These are phyloP conservation scores for Rhodotorula sp. DNA, from an alignment of 1,284 basidiomycete genomes.

Conservation along the genomic window DNA sequence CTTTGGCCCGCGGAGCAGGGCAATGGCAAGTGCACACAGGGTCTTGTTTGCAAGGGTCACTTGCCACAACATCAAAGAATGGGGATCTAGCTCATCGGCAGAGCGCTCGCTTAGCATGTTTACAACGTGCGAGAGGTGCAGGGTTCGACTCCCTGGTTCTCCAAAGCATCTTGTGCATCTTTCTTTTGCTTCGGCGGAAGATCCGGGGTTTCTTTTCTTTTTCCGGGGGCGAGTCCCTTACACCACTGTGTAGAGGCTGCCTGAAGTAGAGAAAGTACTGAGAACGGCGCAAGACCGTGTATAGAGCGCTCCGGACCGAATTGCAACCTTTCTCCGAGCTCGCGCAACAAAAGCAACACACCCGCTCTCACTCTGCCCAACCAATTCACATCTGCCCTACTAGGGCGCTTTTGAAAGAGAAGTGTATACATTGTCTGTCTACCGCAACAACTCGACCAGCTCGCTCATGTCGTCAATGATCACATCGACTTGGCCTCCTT, in stretches of 20 bases:
- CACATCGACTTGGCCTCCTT: slow-evolving; percentile 30
- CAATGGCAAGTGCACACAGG: not conserved
- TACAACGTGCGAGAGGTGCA: not conserved
- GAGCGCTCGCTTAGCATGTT: slow-evolving; percentile 4
- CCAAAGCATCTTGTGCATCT: not conserved
- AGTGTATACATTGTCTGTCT: not conserved
- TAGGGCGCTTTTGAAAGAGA: too few species aligned
- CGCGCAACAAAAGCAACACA: not conserved
- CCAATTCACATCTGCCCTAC: too few species aligned
- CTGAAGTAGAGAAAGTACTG: too few species aligned
- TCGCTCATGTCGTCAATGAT: slow-evolving; percentile 4
- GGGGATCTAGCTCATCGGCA: slow-evolving; percentile 5
- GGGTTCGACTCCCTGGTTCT: slow-evolving; percentile 5
- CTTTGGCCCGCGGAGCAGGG: too few species aligned
- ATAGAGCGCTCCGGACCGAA: too few species aligned
- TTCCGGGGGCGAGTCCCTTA: not conserved
- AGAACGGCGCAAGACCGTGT: too few species aligned
- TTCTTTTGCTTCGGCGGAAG: too few species aligned
- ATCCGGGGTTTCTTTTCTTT: not conserved
- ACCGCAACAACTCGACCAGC: not conserved
- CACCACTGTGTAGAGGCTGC: too few species aligned
- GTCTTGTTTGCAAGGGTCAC: not conserved
- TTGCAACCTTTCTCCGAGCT: too few species aligned
- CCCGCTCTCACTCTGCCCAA: not conserved
- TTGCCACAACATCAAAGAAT: not conserved